Percentiles rank a stretch among this genome's conserved stretches.
Evolutionary conservation across 2,329 filamentous ascomycete species (phyloP).

Genomic region (Cercospora berteroae): DNA sequence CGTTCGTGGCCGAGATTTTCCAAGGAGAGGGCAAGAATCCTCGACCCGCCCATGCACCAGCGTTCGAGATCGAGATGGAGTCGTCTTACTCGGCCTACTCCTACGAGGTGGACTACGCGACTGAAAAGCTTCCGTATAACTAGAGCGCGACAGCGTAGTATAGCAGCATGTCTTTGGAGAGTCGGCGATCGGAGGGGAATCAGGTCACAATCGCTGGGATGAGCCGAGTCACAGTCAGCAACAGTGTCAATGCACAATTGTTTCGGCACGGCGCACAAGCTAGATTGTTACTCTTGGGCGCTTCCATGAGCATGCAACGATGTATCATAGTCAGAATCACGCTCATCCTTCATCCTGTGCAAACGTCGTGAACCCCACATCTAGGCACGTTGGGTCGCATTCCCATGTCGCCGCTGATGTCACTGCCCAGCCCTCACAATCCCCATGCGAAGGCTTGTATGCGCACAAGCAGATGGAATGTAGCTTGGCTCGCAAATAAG

Average conservation of each 20-base stretch:
- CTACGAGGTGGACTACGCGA: not conserved
- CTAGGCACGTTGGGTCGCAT: not conserved
- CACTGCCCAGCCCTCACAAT: not conserved
- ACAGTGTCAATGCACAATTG: not conserved
- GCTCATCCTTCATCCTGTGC: not conserved
- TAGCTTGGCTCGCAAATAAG: not conserved
- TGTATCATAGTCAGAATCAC: not conserved
- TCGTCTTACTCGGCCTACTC: conserved; percentile 7
- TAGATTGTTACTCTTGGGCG: not conserved
- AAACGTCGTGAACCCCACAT: not conserved
- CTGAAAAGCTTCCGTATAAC: not conserved
- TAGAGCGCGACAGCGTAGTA: conserved; percentile 6
- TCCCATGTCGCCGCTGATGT: not conserved
- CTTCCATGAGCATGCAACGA: not conserved
- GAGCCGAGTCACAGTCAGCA: not conserved
- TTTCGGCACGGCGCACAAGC: not conserved
- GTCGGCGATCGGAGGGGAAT: not conserved
- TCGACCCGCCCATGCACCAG: conserved; percentile 7
- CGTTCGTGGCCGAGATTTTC: conserved; percentile 18
- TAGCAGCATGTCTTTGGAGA: not conserved
- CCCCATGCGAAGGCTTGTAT: not conserved
- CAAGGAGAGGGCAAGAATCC: conserved; percentile 16
- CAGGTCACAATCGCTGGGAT: not conserved
- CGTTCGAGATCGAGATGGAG: conserved; percentile 21
- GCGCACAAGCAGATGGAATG: not conserved